Percentiles rank a stretch among this genome's conserved stretches.
These are phyloP conservation scores for Acer campestre DNA, from an alignment of 345 rosid genomes.

Conservation along the genomic window DNA sequence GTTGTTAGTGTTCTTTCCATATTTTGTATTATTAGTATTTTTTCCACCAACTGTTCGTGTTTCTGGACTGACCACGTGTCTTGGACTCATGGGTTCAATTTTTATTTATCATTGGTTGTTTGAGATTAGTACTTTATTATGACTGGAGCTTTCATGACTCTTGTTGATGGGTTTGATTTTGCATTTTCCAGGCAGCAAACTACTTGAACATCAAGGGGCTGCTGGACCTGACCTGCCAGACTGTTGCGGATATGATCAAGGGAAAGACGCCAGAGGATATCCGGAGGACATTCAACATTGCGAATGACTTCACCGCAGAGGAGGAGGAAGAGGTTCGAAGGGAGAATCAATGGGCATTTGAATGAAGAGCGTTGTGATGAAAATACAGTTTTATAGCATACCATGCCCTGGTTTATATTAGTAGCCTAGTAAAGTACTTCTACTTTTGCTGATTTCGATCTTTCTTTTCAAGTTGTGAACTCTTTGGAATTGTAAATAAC, in stretches of 20 bases:
- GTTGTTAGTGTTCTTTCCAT: not conserved
- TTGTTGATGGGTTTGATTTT: not conserved
- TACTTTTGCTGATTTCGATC: not conserved
- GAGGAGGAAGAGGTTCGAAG: constrained; percentile 68
- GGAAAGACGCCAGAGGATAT: constrained; percentile 54
- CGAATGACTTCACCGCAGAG: constrained; percentile 59
- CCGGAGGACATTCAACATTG: constrained; percentile 57
- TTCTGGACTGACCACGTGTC: not conserved
- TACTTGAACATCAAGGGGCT: constrained; percentile 49
- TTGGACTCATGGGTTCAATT: not conserved
- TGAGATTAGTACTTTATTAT: not conserved
- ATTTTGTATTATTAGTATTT: not conserved
- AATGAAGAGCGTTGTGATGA: constrained; percentile 26
- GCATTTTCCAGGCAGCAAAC: constrained; percentile 55
- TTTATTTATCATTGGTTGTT: not conserved
- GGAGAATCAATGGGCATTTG: constrained; percentile 76
- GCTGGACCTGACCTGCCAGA: constrained; percentile 57
- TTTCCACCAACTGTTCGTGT: not conserved
- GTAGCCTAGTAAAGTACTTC: not conserved
- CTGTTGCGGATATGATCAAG: constrained; percentile 60
- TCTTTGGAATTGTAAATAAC: not conserved
- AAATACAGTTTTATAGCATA: not conserved
- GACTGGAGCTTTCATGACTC: not conserved
- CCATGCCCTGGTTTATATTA: not conserved
- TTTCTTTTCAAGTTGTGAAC: not conserved